phyloP scores from a whole-genome alignment of 2,329 filamentous ascomycete genomes.

The Elsinoe batatas region DNA sequence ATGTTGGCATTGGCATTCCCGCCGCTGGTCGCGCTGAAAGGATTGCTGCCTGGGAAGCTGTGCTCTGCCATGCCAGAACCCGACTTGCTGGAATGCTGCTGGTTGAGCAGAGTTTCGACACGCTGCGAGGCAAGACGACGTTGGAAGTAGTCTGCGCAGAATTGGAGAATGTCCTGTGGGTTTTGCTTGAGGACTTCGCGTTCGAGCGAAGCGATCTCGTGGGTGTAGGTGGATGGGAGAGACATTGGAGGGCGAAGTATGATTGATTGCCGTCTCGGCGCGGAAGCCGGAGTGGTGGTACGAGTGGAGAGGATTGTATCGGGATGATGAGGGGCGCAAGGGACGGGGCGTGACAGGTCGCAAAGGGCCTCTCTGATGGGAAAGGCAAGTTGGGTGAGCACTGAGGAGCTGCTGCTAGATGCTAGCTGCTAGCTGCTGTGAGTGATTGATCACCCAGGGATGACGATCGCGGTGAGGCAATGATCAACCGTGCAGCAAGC shows the following conservation, averaged over 20 bases:
- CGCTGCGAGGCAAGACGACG: constrained; percentile 57
- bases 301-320: constrained; percentile 12
- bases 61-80: constrained; percentile 57
- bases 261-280: constrained; percentile 12
- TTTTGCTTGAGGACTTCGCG: constrained; percentile 49
- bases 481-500: constrained; percentile 9
- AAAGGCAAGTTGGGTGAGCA: not conserved
- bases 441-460: not conserved
- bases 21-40: constrained; percentile 49
- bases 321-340: constrained; percentile 11
- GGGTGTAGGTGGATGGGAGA: constrained; percentile 47
- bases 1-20: constrained; percentile 27
- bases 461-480: constrained; percentile 8
- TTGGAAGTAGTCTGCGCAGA: constrained; percentile 60
- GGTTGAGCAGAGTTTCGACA: constrained; percentile 43
- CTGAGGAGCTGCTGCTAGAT: not conserved
- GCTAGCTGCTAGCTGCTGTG: not conserved
- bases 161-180: constrained; percentile 57
- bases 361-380: not conserved
- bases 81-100: constrained; percentile 36
- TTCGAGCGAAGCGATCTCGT: constrained; percentile 55
- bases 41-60: constrained; percentile 69
- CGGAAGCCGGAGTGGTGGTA: constrained; percentile 10
- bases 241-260: constrained; percentile 13
- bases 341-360: constrained; percentile 10